These are phyloP conservation scores for Lindgomyces ingoldianus DNA, from an alignment of 495 filamentous ascomycete genomes.

Conservation along the genomic window DNA sequence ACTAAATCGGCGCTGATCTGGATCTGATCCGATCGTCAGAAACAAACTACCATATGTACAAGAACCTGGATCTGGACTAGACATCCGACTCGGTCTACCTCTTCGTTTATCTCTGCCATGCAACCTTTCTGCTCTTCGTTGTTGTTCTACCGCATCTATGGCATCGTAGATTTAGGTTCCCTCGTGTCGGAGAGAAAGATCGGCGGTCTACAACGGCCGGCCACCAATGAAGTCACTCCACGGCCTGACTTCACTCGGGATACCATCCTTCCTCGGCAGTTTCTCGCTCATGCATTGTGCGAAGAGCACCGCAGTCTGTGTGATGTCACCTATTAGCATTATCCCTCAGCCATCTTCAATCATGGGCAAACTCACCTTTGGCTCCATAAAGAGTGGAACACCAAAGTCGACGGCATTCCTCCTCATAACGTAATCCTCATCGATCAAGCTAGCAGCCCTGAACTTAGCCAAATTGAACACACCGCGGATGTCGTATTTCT, in stretches of 20 bases:
- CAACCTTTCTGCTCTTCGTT: not conserved
- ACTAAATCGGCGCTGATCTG: not conserved
- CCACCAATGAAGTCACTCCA: constrained; percentile 95
- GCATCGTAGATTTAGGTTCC: too few species aligned
- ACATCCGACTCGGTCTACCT: not conserved
- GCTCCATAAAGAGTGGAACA: constrained; percentile 97
- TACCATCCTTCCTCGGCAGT: constrained; percentile 76
- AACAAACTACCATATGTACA: not conserved
- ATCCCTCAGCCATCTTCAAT: not conserved
- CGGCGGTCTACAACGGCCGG: constrained; percentile 82
- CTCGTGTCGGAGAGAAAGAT: too few species aligned
- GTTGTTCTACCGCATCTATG: too few species aligned
- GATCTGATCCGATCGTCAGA: not conserved
- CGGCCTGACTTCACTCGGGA: constrained; percentile 84
- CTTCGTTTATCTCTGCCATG: not conserved
- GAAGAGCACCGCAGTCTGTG: constrained; percentile 89
- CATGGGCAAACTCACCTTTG: constrained; percentile 68
- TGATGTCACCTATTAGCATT: constrained; percentile 25
- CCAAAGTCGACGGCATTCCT: constrained; percentile 98
- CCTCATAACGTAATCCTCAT: constrained; percentile 98
- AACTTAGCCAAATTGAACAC: constrained; percentile 91
- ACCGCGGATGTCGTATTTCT: constrained; percentile 94
- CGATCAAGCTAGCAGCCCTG: constrained; percentile 77
- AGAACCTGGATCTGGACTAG: not conserved
- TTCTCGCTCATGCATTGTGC: constrained; percentile 96